Evolutionary conservation across 768 basidiomycete genomes (phyloP).

Genomic region (Naganishia friedmannii): DNA sequence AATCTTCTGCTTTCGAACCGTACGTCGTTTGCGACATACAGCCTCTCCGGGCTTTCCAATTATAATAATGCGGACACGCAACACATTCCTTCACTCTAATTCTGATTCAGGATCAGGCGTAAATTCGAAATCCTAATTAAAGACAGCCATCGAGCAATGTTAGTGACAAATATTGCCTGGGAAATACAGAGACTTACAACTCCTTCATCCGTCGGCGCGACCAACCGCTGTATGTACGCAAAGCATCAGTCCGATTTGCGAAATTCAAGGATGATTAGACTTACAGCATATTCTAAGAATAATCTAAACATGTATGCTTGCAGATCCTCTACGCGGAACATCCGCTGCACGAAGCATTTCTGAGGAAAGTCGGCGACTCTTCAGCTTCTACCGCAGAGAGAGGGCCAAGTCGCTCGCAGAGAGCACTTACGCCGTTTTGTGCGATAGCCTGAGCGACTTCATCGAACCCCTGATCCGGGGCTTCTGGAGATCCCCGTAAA

Average conservation of each 20-base stretch:
- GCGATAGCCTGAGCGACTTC: conserved; percentile 52
- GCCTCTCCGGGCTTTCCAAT: too few relatives aligned
- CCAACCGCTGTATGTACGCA: conserved; percentile 14
- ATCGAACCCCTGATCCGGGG: conserved; percentile 52
- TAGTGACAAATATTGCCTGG: background rate
- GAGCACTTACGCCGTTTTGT: conserved; percentile 47
- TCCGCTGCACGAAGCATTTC: conserved; percentile 47
- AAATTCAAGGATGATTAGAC: conserved; percentile 13
- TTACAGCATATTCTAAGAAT: conserved; percentile 52
- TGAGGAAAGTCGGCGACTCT: background rate
- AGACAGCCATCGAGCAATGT: background rate
- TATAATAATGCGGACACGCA: too few relatives aligned
- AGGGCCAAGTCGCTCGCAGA: background rate
- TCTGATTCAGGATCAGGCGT: background rate
- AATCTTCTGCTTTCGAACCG: too few relatives aligned
- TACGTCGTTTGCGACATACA: too few relatives aligned
- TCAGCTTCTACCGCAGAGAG: background rate
- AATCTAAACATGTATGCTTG: conserved; percentile 53
- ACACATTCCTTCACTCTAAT: background rate
- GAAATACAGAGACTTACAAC: conserved; percentile 8
- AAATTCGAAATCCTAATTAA: background rate
- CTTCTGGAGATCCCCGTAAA: conserved; percentile 48
- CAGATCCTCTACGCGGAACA: conserved; percentile 51
- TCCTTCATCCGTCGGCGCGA: conserved; percentile 23
- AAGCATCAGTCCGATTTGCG: background rate